These are phyloP conservation scores for Tylopilus sp. DNA, from an alignment of 1,284 basidiomycete species.

Conservation along the genomic window DNA sequence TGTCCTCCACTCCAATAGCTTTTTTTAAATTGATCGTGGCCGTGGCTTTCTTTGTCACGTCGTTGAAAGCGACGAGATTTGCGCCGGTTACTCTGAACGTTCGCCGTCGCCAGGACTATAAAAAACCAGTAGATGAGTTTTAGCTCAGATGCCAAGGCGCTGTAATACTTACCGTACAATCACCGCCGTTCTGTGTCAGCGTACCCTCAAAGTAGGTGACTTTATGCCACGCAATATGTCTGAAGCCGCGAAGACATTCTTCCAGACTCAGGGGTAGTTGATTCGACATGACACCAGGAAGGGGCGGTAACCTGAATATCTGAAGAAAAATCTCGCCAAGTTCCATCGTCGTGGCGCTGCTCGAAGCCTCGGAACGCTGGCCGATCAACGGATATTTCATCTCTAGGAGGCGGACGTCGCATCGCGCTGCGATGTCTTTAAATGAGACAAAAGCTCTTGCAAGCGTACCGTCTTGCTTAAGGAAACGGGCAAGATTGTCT, in stretches of 20 bases:
- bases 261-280: slow-evolving; percentile 89
- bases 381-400: slow-evolving; percentile 82
- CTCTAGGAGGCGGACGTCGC: slow-evolving; percentile 81
- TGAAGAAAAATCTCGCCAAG: slow-evolving; percentile 82
- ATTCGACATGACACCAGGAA: slow-evolving; percentile 76
- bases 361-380: slow-evolving; percentile 58
- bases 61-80: slow-evolving; percentile 87
- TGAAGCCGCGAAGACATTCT: slow-evolving; percentile 86
- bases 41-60: slow-evolving; percentile 89
- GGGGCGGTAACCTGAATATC: slow-evolving; percentile 83
- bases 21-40: slow-evolving; percentile 90
- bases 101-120: slow-evolving; percentile 83
- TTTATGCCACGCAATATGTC: slow-evolving; percentile 89
- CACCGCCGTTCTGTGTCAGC: slow-evolving; percentile 93
- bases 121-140: slow-evolving; percentile 3
- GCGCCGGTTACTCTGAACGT: slow-evolving; percentile 85
- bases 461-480: slow-evolving; percentile 76
- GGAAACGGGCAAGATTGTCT: slow-evolving; percentile 77
- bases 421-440: slow-evolving; percentile 77
- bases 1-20: slow-evolving; percentile 75
- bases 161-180: slow-evolving; percentile 68
- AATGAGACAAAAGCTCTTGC: slow-evolving; percentile 82
- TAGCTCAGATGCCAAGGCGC: not conserved
- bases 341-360: slow-evolving; percentile 55
- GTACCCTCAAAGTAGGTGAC: slow-evolving; percentile 89